Evolutionary conservation across 208 protist genomes (phyloP), one percentile per base, ranked within the genome.

Genomic region (Acanthamoeba culbertsoni): DNA sequence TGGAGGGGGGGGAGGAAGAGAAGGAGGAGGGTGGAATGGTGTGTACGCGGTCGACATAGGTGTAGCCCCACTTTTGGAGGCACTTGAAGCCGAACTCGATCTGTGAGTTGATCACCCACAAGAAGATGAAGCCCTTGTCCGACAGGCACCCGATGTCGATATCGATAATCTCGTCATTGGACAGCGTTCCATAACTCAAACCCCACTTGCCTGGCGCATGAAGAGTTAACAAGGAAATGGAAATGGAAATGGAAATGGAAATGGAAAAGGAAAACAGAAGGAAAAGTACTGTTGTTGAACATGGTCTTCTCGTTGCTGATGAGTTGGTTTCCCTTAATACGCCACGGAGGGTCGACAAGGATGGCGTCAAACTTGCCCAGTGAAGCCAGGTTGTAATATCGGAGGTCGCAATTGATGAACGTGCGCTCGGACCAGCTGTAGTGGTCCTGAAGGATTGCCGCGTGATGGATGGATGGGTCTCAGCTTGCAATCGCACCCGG

Each of bases 261-360:
- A 40, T 7, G 31, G 26, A 14, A 12, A 40, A 1, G 6, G 33
- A 37, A 3, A 42, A 16, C 20, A 6, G 42, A 68, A 6, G 82
- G 31, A 35, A 31, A 59, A 42, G 65, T 86, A 59, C 55, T 95
- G 40, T 95, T 95, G 68, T 71, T 93, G 10, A 95, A 95, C 65
- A 95, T 93, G 46, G 63, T 95, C 35, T 88, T 65, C 28, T 94
- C 86, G 23, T 92, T 94, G 40, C 23, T 63, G 33, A 51, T 75
- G 28, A 71, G 31, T 43, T 95, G 88, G 71, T 86, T 93, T 37
- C 86, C 94, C 43, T 68, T 53, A 51, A 94, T 93, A 3, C 90
- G 86, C 95, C 95, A 96, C 35, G 95, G 95, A 28, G 95, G 95
- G 62, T 96, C 95, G 42, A 96, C 95, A 12, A 94, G n/a, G 12